Evolutionary conservation across 805 yeast species (phyloP).

Genomic region (Monosporozyma aquatica): DNA sequence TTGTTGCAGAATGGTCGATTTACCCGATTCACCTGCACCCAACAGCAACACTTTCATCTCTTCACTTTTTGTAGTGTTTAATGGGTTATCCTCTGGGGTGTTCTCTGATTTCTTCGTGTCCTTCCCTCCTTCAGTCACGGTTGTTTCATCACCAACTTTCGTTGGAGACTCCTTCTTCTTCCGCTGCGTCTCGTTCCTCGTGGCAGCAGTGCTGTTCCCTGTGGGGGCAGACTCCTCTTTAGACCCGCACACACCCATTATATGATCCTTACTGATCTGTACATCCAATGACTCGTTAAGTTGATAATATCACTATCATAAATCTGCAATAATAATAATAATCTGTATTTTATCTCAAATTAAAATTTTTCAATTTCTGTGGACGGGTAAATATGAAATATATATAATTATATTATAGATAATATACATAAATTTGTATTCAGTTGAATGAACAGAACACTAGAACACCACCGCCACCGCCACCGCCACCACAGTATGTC

Average conservation of each 20-base stretch:
- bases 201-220: not conserved
- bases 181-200: not conserved
- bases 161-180: not conserved
- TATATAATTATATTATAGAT: no score
- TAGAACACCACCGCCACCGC: no score
- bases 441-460: no score
- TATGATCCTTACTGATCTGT: not conserved
- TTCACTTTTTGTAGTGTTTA: conserved; percentile 5
- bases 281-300: no score
- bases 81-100: not conserved
- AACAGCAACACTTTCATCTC: conserved; percentile 55
- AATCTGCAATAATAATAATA: no score
- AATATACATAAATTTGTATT: no score
- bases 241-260: conserved; percentile 9
- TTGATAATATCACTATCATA: no score
- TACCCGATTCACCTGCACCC: conserved; percentile 64
- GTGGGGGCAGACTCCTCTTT: conserved; percentile 5
- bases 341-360: not conserved
- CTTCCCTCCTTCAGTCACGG: no score
- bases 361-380: not conserved
- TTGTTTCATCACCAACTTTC: not conserved
- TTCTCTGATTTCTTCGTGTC: not conserved
- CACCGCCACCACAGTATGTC: conserved; percentile 12
- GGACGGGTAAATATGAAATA: no score
- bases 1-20: conserved; percentile 34